Conservation (phyloP, 2,329 filamentous ascomycete species). For the Neurospora sp. region DNA sequence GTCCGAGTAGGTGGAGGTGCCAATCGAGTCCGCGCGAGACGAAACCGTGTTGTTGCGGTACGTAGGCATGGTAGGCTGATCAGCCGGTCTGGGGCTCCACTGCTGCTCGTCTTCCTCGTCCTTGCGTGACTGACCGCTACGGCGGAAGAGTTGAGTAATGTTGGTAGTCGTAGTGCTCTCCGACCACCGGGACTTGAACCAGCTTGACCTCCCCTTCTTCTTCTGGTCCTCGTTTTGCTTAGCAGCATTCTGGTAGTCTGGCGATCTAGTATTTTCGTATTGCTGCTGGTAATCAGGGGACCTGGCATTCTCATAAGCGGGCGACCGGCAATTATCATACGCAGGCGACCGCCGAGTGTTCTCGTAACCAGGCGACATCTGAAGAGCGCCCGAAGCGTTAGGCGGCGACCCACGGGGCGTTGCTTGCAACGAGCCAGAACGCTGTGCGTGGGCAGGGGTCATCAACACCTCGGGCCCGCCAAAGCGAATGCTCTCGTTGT, state of each 20-base stretch:
- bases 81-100: constrained; percentile 15
- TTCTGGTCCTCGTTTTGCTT: constrained; percentile 69
- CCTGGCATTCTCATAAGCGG: constrained; percentile 67
- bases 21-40: constrained; percentile 30
- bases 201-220: constrained; percentile 76
- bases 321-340: constrained; percentile 18
- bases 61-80: neutral
- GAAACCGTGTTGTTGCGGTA: constrained; percentile 12
- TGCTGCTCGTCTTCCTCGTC: constrained; percentile 51
- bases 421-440: constrained; percentile 36
- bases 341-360: constrained; percentile 41
- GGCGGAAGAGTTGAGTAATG: constrained; percentile 66
- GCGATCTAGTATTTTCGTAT: constrained; percentile 62
- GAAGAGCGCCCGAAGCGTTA: constrained; percentile 31
- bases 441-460: constrained; percentile 49
- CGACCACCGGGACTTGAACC: constrained; percentile 81
- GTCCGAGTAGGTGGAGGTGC: constrained; percentile 42
- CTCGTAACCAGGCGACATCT: constrained; percentile 57
- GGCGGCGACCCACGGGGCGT: constrained; percentile 48
- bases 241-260: constrained; percentile 74
- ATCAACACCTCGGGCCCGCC: constrained; percentile 50
- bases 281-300: constrained; percentile 69
- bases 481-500: constrained; percentile 41
- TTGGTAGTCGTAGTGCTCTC: constrained; percentile 82
- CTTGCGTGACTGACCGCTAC: constrained; percentile 49